These are phyloP conservation scores for Amanita exitialis DNA, from an alignment of 768 basidiomycete species.

Conservation along the genomic window DNA sequence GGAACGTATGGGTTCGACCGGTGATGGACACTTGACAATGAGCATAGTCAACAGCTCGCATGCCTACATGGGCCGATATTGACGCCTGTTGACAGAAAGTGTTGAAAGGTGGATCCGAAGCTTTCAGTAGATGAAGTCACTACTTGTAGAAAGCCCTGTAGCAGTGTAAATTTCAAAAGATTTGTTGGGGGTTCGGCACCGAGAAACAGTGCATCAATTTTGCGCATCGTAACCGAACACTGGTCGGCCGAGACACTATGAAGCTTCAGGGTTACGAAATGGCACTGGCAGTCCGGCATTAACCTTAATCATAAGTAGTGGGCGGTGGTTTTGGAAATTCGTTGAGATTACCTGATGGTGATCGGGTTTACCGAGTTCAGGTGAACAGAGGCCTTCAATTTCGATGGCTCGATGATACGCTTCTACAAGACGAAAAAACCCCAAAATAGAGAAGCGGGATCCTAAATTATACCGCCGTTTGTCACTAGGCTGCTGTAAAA, in stretches of 20 bases:
- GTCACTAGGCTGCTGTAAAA: no score
- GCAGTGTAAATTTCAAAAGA: not conserved
- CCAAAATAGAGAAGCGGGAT: no score
- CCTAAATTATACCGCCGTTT: no score
- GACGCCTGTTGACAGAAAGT: slow-evolving; percentile 4
- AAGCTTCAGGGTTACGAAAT: slow-evolving; percentile 5
- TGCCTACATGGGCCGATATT: slow-evolving; percentile 1
- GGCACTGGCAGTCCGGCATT: not conserved
- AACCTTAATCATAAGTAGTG: not conserved
- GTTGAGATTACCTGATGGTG: not conserved
- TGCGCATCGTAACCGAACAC: not conserved
- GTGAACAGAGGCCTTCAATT: not conserved
- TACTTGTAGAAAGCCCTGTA: not conserved
- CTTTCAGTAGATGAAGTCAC: not conserved
- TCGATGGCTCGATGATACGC: not conserved
- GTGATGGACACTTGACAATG: slow-evolving; percentile 6
- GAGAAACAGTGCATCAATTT: not conserved
- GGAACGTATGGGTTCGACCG: not conserved
- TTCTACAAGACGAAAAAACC: not conserved
- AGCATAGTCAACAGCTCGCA: slow-evolving; percentile 1
- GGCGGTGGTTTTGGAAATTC: not conserved
- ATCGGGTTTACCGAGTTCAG: not conserved
- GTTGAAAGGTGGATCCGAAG: not conserved
- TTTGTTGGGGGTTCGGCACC: not conserved
- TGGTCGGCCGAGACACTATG: slow-evolving; percentile 1